Evolutionary conservation across 1,284 basidiomycete species (phyloP).

Genomic region (Ustilago cynodontis): DNA sequence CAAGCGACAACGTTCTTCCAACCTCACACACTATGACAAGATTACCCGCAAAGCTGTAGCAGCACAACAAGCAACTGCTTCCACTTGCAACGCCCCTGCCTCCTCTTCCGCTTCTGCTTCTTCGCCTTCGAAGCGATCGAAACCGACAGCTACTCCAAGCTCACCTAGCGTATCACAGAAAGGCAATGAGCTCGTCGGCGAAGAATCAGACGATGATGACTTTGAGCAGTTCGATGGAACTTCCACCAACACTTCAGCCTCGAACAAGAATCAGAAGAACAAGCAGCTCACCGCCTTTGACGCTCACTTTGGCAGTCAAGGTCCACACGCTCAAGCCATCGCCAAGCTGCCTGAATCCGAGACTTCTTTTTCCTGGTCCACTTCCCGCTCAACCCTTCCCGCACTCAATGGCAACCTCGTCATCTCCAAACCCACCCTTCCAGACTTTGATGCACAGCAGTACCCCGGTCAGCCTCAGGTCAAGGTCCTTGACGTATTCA

Average conservation of each 20-base stretch:
- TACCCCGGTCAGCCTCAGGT: conserved; percentile 50
- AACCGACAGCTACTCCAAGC: not conserved
- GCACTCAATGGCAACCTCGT: conserved; percentile 35
- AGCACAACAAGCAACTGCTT: conserved; percentile 44
- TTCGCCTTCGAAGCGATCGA: conserved; percentile 33
- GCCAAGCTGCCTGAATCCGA: conserved; percentile 40
- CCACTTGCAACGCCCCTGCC: conserved; percentile 21
- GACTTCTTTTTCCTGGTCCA: conserved; percentile 35
- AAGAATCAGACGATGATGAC: conserved; percentile 48
- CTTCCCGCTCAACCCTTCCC: conserved; percentile 26
- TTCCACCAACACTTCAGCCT: not conserved
- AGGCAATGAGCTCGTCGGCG: conserved; percentile 24
- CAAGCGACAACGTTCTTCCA: conserved; percentile 71
- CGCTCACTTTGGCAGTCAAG: conserved; percentile 52
- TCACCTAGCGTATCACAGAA: conserved; percentile 15
- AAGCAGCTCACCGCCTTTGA: conserved; percentile 48
- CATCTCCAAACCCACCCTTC: conserved; percentile 26
- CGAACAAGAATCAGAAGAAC: conserved; percentile 24
- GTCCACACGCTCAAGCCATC: conserved; percentile 44
- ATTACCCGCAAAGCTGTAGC: conserved; percentile 36
- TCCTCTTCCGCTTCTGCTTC: conserved; percentile 21
- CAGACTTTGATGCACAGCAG: conserved; percentile 25
- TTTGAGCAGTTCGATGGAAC: conserved; percentile 14
- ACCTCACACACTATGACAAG: conserved; percentile 46
- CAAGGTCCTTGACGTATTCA: conserved; percentile 55